Base-by-base conservation (phyloP, 148 eudicot genomes). In the Heliamphora exappendiculata region DNA sequence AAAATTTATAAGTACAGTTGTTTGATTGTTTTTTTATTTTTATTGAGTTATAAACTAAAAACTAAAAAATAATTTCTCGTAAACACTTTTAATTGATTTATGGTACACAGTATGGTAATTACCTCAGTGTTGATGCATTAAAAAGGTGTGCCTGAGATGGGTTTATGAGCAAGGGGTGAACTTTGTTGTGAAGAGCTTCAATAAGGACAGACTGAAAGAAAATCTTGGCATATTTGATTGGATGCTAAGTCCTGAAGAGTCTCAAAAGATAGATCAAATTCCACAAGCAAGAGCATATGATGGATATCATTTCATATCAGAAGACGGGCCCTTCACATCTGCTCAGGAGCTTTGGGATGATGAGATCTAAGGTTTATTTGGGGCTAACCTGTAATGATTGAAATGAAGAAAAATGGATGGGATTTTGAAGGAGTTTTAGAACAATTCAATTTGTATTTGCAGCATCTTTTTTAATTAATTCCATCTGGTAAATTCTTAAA, bases 131-230 rank as follows among this genome's bases (percentile, higher is more conserved):
- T 7, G 60, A 26, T 55, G 24, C 60, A 5, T 55, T 75, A 28
- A 7, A 54, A 63, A 75, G 79, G 73, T 76, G 37, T 76, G 76
- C 26, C 41, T 78, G 17, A 78, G 76, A 72, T 78, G 81, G 76
- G 75, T 64, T 34, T 72, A 78, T 28, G 81, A 78, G 53, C 72
- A 78, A 29, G 76, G 81, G 39, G 76, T 29, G 20, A 78, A 39
- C 20, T 26, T 72, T 7, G 26, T 78, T 10, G 80, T 78, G 14
- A 78, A 78, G 76, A 78, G 81, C 76, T 78, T 78, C 17, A 72
- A 62, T 9, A n/a, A 72, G 62, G 51, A 50, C 62, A 60, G 80
- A 28, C 39, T 71, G n/a, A 62, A 36, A 45, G 76, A 78, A 17
- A 78, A 78, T 16, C 34, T 78, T 3, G 33, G 62, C 58, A 78